A percentile compares a stretch with the other conserved stretches of the same genome.
Evolutionary conservation across 2,329 filamentous ascomycete genomes (phyloP).

Genomic region (Calonectria ilicicola): DNA sequence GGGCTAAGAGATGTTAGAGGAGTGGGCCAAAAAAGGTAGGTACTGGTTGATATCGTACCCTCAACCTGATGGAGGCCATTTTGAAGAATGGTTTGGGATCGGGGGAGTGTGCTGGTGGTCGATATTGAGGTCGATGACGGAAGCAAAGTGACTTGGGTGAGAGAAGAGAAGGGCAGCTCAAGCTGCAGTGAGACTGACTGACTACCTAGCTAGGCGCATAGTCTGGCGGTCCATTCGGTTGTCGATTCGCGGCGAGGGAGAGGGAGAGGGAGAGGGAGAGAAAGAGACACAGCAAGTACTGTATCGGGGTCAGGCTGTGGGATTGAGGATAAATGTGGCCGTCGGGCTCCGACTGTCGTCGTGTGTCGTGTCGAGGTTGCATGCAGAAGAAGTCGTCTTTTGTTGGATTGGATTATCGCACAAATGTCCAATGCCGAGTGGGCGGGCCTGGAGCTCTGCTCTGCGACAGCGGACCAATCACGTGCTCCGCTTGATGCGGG

Average conservation of each 20-base stretch:
- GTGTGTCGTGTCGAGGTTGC: not conserved
- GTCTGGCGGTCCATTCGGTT: conserved; percentile 7
- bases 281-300: too few species aligned
- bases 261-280: not conserved
- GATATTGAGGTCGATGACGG: not conserved
- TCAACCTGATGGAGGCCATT: conserved; percentile 40
- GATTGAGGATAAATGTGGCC: not conserved
- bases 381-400: conserved; percentile 8
- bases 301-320: too few species aligned
- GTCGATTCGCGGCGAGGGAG: not conserved
- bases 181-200: conserved; percentile 33
- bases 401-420: not conserved
- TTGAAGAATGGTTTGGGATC: not conserved
- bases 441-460: not conserved
- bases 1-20: conserved; percentile 34
- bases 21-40: not conserved
- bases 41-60: conserved; percentile 27
- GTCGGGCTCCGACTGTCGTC: conserved; percentile 15
- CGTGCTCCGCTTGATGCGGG: not conserved
- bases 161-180: conserved; percentile 26
- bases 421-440: conserved; percentile 6
- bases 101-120: not conserved
- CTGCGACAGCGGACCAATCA: not conserved
- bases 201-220: conserved; percentile 33
- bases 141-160: not conserved